Percentiles rank a stretch among this genome's conserved stretches.
Evolutionary conservation across 345 rosid genomes (phyloP).

Genomic region (Adansonia digitata): DNA sequence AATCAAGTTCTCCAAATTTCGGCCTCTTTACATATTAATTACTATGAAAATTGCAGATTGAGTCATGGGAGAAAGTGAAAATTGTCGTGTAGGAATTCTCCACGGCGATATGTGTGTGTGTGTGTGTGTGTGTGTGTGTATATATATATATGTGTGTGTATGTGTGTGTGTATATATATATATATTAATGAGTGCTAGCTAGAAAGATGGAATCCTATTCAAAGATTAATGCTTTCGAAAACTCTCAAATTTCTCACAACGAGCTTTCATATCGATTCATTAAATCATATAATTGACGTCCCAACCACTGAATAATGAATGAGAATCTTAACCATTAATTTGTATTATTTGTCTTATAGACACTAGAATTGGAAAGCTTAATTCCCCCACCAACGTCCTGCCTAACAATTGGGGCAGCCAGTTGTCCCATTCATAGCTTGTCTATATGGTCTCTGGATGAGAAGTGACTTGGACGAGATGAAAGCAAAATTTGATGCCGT

Average conservation of each 20-base stretch:
- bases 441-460: neutral
- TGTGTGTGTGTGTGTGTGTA: too few species aligned
- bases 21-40: neutral
- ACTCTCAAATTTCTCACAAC: neutral
- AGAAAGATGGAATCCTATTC: neutral
- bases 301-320: neutral
- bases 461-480: neutral
- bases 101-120: too few species aligned
- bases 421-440: neutral
- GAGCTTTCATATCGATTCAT: neutral
- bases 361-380: neutral
- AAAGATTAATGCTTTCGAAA: too few species aligned
- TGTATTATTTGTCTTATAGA: neutral
- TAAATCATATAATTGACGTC: neutral
- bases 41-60: neutral
- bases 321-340: neutral
- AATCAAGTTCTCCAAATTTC: neutral
- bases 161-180: neutral
- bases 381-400: neutral
- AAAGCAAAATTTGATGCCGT: too few species aligned
- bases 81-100: neutral
- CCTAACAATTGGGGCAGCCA: neutral
- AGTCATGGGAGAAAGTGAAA: neutral
- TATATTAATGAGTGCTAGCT: neutral
- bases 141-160: too few species aligned